Base-by-base conservation (phyloP, 1,284 basidiomycete species). In the Marasmius oreades region DNA sequence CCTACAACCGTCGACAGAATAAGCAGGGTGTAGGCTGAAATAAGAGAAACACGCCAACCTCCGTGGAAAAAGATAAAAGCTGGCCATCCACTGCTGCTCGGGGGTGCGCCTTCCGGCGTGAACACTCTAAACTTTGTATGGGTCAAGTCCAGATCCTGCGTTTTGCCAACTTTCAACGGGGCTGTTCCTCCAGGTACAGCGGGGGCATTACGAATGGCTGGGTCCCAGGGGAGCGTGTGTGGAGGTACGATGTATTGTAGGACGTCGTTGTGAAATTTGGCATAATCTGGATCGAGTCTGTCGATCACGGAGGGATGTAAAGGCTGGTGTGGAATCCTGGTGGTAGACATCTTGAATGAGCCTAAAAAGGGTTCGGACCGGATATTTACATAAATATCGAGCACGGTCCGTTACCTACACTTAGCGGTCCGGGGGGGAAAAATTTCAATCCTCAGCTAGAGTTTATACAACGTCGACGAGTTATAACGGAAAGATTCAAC, bases 251-350 rank as follows among this genome's bases (percentile, higher is more conserved):
- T 61, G 59, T 79, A 66, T 0, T 73, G 65, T 22, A 83, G 62
- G 54, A 78, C 69, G 16, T 71, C 64, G 60, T 82, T 83, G 67
- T 89, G 85, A 65, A 85, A 86, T 5, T 72, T 74, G 51, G 79
- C 68, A 63, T 87, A 90, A 62, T 88, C 83, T 4, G 84, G 78
- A 61, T 86, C 82, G 55, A 89, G 76, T 42, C 70, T 77, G 11
- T 72, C 61, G 23, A 84, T 64, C 56, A 88, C 71, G 8, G 80
- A 78, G 0, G 84, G 81, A 61, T 88, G 80, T 34, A 90, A 70
- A 24, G 84, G 82, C 57, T 84, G 79, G 52, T 62, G 57, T 43
- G 53, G 53, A 11, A 51, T 14, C 37, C 33, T n/a, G 16, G 39
- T 42, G 11, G 2, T 20, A n/a, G 39, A 42, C 39, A 42, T 42